Percentiles rank a stretch among this genome's conserved stretches.
phyloP scores from a whole-genome alignment of 176 grass and related monocot species.

The Hordeum vulgare region DNA sequence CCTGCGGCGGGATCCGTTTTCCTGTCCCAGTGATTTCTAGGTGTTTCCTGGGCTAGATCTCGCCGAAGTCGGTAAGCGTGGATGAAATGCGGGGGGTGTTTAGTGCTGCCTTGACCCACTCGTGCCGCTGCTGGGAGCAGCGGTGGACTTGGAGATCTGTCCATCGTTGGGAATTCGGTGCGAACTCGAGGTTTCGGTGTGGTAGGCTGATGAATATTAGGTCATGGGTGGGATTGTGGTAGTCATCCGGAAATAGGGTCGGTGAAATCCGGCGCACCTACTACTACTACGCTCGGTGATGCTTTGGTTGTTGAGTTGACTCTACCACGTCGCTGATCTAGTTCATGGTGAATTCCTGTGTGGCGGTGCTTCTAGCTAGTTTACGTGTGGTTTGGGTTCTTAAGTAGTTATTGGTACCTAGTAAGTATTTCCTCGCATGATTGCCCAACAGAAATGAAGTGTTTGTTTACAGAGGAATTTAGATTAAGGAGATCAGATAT shows the following conservation, averaged over 20 bases:
- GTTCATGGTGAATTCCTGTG: not conserved
- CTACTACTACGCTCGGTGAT: not conserved
- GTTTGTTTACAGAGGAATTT: not conserved
- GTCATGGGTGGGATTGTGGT: not conserved
- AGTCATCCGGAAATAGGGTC: not conserved
- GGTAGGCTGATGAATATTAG: not conserved
- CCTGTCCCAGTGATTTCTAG: not conserved
- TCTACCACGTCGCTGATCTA: not conserved
- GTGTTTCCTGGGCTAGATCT: not conserved
- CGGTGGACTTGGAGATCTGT: constrained; percentile 5
- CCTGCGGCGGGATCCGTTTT: not conserved
- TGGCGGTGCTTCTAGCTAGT: not conserved
- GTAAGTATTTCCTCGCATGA: not conserved
- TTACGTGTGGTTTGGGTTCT: not conserved
- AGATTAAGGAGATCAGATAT: not conserved
- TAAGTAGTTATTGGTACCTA: not conserved
- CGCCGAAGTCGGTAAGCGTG: not conserved
- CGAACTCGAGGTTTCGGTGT: not conserved
- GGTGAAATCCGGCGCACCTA: not conserved
- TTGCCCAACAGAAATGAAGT: not conserved
- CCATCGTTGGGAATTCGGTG: not conserved
- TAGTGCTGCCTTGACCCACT: not conserved
- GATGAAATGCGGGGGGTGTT: not conserved
- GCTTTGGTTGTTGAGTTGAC: not conserved
- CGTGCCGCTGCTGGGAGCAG: not conserved